These are phyloP conservation scores for Pulveroboletus sp. DNA, from an alignment of 768 basidiomycete species.

Conservation along the genomic window DNA sequence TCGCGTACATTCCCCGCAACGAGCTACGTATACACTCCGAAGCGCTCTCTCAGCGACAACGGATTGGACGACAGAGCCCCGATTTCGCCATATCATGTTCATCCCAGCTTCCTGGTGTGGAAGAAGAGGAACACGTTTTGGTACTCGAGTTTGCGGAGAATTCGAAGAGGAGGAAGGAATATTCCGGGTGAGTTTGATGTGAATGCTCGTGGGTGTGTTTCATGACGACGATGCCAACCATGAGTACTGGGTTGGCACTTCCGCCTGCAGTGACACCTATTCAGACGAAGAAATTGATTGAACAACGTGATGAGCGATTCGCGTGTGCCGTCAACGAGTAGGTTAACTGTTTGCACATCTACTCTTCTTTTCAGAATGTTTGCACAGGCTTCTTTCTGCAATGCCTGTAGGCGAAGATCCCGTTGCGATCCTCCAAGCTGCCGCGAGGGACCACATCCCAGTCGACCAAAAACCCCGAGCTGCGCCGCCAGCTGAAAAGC, in stretches of 20 bases:
- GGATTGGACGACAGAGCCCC: slow-evolving; percentile 34
- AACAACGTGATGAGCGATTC: slow-evolving; percentile 65
- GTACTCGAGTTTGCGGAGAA: slow-evolving; percentile 49
- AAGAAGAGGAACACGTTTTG: slow-evolving; percentile 46
- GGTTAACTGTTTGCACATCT: slow-evolving; percentile 6
- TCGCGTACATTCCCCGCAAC: slow-evolving; percentile 70
- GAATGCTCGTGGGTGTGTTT: background rate
- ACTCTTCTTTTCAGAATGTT: background rate
- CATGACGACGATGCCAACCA: background rate
- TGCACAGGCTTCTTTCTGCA: slow-evolving; percentile 52
- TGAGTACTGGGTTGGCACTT: slow-evolving; percentile 19
- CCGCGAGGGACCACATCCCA: slow-evolving; percentile 68
- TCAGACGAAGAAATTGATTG: slow-evolving; percentile 64
- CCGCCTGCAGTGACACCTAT: slow-evolving; percentile 45
- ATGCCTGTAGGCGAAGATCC: slow-evolving; percentile 43
- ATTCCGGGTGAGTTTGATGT: slow-evolving; percentile 20
- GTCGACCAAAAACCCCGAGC: slow-evolving; percentile 42
- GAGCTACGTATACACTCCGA: slow-evolving; percentile 54
- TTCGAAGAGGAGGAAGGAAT: slow-evolving; percentile 31
- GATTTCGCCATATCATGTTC: slow-evolving; percentile 35
- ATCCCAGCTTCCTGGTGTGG: slow-evolving; percentile 24
- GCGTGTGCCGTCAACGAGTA: slow-evolving; percentile 66
- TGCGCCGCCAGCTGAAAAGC: slow-evolving; percentile 4
- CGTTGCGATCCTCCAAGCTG: slow-evolving; percentile 55
- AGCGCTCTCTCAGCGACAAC: slow-evolving; percentile 18